Base-by-base conservation (phyloP, 345 rosid genomes). In the Rubroshorea leprosula region DNA sequence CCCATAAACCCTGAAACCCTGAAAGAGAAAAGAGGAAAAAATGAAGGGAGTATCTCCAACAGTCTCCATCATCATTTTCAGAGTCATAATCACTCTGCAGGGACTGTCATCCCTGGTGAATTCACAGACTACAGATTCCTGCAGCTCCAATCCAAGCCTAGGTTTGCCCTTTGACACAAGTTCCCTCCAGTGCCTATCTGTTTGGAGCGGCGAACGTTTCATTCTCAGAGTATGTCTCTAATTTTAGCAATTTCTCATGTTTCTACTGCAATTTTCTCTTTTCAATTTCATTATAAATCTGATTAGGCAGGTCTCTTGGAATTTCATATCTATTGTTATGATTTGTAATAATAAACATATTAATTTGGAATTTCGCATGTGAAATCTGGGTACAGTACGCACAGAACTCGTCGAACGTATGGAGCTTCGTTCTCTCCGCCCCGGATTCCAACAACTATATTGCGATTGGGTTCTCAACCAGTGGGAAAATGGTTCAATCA, bases 341-440 rank as follows among this genome's bases (percentile, higher is more conserved):
- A n/a, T n/a, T n/a, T n/a, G n/a, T n/a, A n/a, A n/a, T n/a, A n/a
- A n/a, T 29, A 20, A 14, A 15, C 14, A 15, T n/a, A 27, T 21
- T 38, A 8, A 23, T 22, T 2, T n/a, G 2, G n/a, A 18, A 19
- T 4, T 17, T n/a, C 16, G 14, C 2, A 1, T 38, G 23, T 49
- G 18, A 27, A 6, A 8, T 51, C 7, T n/a, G n/a, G n/a, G 7
- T 57, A 20, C 80, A 91, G 96, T 91, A 80, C 67, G 56, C 26
- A 7, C 75, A 66, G 52, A 71, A 74, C 4, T 60, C 60, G 0
- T 1, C 76, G 0, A 64, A 72, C 47, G 26, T 74, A 45, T 91
- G 98, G 98, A 91, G 77, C 61, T 91, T 87, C 57, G 78, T 87
- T n/a, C 75, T 87, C 1, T 91, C 96, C 9, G 71, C 87, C 0